Base-by-base conservation (phyloP, 108 stramenopile genomes). In the Parmales sp. region DNA sequence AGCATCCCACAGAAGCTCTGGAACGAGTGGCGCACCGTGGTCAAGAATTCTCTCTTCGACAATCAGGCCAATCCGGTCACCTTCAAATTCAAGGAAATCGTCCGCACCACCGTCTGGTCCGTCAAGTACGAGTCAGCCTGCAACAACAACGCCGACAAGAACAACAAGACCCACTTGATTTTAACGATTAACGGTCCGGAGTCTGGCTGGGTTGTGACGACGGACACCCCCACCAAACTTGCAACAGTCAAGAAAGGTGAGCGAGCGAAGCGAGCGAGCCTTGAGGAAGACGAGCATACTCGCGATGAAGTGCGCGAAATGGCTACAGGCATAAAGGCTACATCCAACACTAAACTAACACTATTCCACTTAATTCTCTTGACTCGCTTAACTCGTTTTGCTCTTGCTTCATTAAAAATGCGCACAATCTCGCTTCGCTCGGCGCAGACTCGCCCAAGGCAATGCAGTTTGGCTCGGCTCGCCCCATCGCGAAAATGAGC, bases 401-500 rank as follows among this genome's bases (percentile, higher is more conserved):
- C n/a, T n/a, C n/a, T n/a, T n/a, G n/a, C n/a, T n/a, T n/a, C n/a
- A n/a, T n/a, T n/a, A n/a, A n/a, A n/a, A n/a, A n/a, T n/a, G n/a
- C n/a, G n/a, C n/a, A n/a, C n/a, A n/a, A n/a, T n/a, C n/a, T n/a
- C n/a, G n/a, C n/a, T n/a, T n/a, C n/a, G n/a, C n/a, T n/a, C n/a
- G n/a, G n/a, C n/a, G n/a, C n/a, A n/a, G n/a, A n/a, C n/a, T n/a
- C n/a, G n/a, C n/a, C n/a, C n/a, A n/a, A n/a, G n/a, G n/a, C n/a
- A n/a, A n/a, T n/a, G n/a, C n/a, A 25, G 39, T 65, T 78, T 6
- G 65, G 73, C 36, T 46, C 38, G 19, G 37, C 39, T 8, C 51
- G 69, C 25, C 77, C 77, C 37, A 70, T 74, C 19, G 69, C 67
- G n/a, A 48, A 68, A 5, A 67, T 72, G 72, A 1, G 18, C 16